Conservation (phyloP, 2,329 filamentous ascomycete species). For the Hymenoscyphus repandus region DNA sequence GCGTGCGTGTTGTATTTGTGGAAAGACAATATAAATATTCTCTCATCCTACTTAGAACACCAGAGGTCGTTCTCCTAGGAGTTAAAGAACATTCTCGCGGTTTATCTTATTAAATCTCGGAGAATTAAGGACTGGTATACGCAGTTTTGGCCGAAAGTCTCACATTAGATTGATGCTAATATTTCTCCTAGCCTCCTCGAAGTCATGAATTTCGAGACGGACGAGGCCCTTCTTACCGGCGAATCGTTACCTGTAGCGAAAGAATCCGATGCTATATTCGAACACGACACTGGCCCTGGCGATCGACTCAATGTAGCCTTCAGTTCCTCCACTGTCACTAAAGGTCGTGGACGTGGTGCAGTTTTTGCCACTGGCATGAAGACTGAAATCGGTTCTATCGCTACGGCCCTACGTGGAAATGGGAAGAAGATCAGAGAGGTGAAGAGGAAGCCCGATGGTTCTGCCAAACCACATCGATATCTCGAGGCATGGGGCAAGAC, state of each 20-base stretch:
- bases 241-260: constrained; percentile 56
- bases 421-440: constrained; percentile 41
- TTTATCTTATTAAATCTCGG: too few relatives aligned
- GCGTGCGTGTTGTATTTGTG: too few relatives aligned
- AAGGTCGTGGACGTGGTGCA: constrained; percentile 55
- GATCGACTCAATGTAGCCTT: constrained; percentile 58
- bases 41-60: too few relatives aligned
- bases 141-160: too few relatives aligned
- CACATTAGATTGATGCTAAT: too few relatives aligned
- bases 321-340: constrained; percentile 56
- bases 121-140: too few relatives aligned
- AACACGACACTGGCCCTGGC: constrained; percentile 48
- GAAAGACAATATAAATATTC: too few relatives aligned
- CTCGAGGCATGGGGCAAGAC: constrained; percentile 38
- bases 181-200: too few relatives aligned
- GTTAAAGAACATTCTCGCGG: too few relatives aligned
- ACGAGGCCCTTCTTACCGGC: constrained; percentile 58
- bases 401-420: constrained; percentile 50
- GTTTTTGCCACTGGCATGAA: constrained; percentile 57
- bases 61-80: too few relatives aligned
- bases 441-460: constrained; percentile 43
- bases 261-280: constrained; percentile 43
- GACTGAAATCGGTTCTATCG: constrained; percentile 62
- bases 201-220: constrained; percentile 50
- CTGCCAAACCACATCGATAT: constrained; percentile 44